Evolutionary conservation across 345 rosid species (phyloP).

Genomic region (Fremontodendron californicum): DNA sequence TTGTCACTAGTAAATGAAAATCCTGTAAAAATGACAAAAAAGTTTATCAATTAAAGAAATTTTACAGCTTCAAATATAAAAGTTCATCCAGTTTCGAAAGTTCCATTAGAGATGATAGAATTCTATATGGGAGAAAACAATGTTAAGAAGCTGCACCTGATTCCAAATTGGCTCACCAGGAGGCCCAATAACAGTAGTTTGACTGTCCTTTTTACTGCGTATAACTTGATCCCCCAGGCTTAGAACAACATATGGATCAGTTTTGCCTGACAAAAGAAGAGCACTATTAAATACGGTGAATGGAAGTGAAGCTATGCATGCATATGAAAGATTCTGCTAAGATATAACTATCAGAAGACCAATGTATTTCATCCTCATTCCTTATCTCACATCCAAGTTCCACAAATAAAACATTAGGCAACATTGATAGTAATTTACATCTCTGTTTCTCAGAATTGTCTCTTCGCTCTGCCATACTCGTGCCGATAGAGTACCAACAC

Average conservation of each 20-base stretch:
- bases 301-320: slow-evolving; percentile 7
- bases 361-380: background rate
- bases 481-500: background rate
- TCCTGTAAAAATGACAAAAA: slow-evolving; percentile 55
- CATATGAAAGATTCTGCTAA: slow-evolving; percentile 3
- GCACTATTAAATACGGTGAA: background rate
- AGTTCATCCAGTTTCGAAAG: background rate
- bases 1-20: slow-evolving; percentile 87
- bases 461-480: background rate
- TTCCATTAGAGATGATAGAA: slow-evolving; percentile 12
- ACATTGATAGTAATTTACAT: background rate
- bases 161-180: slow-evolving; percentile 99
- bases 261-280: slow-evolving; percentile 59
- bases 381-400: background rate
- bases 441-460: background rate
- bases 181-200: slow-evolving; percentile 86
- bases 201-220: slow-evolving; percentile 95
- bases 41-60: slow-evolving; percentile 1
- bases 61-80: background rate
- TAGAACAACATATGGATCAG: slow-evolving; percentile 93
- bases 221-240: slow-evolving; percentile 80
- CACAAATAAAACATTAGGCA: background rate
- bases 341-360: background rate
- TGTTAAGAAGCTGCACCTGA: slow-evolving; percentile 52
- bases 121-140: slow-evolving; percentile 12